Evolutionary conservation across 768 basidiomycete genomes (phyloP), one percentile per base, ranked within the genome.

Genomic region (Naganishia onofrii): DNA sequence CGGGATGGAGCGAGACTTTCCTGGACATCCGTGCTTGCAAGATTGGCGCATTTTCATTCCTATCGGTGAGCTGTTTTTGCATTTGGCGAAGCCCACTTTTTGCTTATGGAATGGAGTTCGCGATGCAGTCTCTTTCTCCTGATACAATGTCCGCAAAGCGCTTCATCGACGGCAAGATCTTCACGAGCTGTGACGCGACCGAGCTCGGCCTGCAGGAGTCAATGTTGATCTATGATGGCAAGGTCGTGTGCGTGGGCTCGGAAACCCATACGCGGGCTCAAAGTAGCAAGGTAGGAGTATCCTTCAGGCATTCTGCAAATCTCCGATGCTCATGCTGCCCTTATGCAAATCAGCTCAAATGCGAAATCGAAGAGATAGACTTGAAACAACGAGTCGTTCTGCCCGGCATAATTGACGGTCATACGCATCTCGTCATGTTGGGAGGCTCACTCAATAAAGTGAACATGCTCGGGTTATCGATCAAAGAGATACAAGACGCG

Each of bases 391-490:
- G 23, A 21, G 70, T 73, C 29, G 60, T 75, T 19, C 53, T 75
- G 2, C 74, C 74, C 9, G 74, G 72, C 17, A 51, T 75, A 65
- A 70, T 75, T 42, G 74, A 75, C 51, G 72, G 70, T 3, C 74
- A 75, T 51, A 67, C 74, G 2, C 74, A 75, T 38, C 69, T 75
- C 6, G 68, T 58, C 52, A 70, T 71, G 66, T 32, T 74, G 31
- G 74, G 74, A 2, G 60, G 38, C 21, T 42, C 55, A 34, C 52
- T 72, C 52, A 58, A 53, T 34, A 53, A 64, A 38, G 42, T 69
- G 51, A 57, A 69, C 31, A 48, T 69, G 23, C 32, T 66, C 32
- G 46, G 70, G 15, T 23, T 48, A 15, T 51, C 66, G 9, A 60
- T 68, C 48, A 31, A 46, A 15, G 44, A 72, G 29, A 60, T 74